Conservation (phyloP, 306 rosid species). For the Casuarina cunninghamiana region DNA sequence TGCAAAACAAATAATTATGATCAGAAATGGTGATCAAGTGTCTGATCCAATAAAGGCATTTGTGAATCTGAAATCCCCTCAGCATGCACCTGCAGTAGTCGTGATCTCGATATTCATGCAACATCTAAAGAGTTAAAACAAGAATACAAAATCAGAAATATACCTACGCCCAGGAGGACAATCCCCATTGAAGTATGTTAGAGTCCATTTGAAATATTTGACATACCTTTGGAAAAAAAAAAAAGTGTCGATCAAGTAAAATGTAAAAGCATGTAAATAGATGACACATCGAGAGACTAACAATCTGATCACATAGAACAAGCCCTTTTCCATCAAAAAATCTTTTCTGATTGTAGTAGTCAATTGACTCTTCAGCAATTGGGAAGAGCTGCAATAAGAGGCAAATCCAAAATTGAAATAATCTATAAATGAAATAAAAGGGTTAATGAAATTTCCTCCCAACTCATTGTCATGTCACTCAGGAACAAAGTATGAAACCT, state of each 20-base stretch:
- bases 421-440: slow-evolving; percentile 15
- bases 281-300: slow-evolving; percentile 44
- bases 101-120: slow-evolving; percentile 21
- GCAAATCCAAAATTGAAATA: slow-evolving; percentile 23
- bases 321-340: slow-evolving; percentile 94
- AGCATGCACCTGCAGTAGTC: slow-evolving; percentile 81
- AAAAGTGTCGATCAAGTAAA: background rate
- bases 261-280: slow-evolving; percentile 6
- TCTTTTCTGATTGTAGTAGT: slow-evolving; percentile 94
- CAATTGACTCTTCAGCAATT: slow-evolving; percentile 95
- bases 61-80: slow-evolving; percentile 94
- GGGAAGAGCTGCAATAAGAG: slow-evolving; percentile 78
- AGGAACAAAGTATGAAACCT: slow-evolving; percentile 22
- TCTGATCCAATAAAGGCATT: slow-evolving; percentile 98
- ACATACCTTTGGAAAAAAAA: slow-evolving; percentile 64
- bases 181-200: slow-evolving; percentile 90
- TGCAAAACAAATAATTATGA: slow-evolving; percentile 67
- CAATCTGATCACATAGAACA: slow-evolving; percentile 95
- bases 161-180: slow-evolving; percentile 91
- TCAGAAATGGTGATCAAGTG: slow-evolving; percentile 90
- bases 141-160: slow-evolving; percentile 17
- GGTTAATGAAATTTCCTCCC: slow-evolving; percentile 16
- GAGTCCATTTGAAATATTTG: slow-evolving; percentile 83
- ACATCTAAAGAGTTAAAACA: slow-evolving; percentile 10
- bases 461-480: slow-evolving; percentile 18